phyloP scores from a whole-genome alignment of 2,329 filamentous ascomycete genomes.

The Hymenoscyphus infarciens region DNA sequence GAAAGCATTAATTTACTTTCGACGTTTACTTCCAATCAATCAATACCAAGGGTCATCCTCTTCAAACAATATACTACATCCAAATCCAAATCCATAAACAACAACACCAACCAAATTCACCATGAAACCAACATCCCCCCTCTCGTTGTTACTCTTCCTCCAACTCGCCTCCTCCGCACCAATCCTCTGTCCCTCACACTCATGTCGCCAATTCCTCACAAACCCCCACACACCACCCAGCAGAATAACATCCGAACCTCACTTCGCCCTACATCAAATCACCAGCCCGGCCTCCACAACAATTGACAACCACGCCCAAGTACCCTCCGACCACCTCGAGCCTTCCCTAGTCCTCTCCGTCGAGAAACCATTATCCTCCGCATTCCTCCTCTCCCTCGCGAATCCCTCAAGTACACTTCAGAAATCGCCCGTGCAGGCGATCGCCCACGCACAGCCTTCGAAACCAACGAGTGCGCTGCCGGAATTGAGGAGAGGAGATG shows the following conservation, averaged over 20 bases:
- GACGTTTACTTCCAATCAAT: too few species aligned
- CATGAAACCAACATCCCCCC: constrained; percentile 29
- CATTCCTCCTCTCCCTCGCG: constrained; percentile 28
- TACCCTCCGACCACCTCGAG: constrained; percentile 20
- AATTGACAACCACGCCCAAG: constrained; percentile 30
- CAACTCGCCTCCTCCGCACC: constrained; percentile 22
- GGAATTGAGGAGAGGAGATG: constrained; percentile 25
- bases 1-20: too few species aligned
- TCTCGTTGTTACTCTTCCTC: constrained; percentile 29
- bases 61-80: not conserved
- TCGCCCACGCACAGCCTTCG: constrained; percentile 16
- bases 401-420: constrained; percentile 12
- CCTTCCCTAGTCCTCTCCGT: constrained; percentile 27
- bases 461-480: constrained; percentile 28
- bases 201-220: constrained; percentile 13
- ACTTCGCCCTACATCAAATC: constrained; percentile 30
- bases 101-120: not conserved
- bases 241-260: constrained; percentile 18
- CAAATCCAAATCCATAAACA: not conserved
- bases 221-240: constrained; percentile 20
- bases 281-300: constrained; percentile 10
- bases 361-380: constrained; percentile 21
- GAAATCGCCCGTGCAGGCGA: not conserved
- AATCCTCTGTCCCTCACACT: constrained; percentile 13
- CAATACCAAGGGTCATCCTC: too few species aligned